These are phyloP conservation scores for Pezicula carpinea DNA, from an alignment of 2,329 filamentous ascomycete species.

Conservation along the genomic window DNA sequence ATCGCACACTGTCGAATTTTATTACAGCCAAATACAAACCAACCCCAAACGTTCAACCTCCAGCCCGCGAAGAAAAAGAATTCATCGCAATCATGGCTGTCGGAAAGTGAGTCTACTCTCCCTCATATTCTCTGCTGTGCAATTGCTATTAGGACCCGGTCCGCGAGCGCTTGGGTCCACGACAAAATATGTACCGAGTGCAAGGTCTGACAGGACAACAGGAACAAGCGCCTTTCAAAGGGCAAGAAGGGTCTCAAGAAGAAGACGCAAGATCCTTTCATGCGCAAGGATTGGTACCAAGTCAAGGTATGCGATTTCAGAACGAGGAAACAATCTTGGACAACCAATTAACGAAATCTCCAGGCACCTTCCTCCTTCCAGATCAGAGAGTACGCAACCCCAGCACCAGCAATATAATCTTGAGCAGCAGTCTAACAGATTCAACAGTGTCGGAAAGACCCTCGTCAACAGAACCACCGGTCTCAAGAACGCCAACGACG, in stretches of 20 bases:
- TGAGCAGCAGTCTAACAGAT: constrained; percentile 30
- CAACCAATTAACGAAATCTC: constrained; percentile 21
- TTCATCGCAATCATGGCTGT: constrained; percentile 72
- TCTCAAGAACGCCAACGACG: constrained; percentile 99
- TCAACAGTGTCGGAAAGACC: constrained; percentile 91
- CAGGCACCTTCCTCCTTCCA: constrained; percentile 94
- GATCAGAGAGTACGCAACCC: constrained; percentile 73
- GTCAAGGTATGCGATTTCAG: constrained; percentile 66
- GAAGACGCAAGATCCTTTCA: constrained; percentile 96
- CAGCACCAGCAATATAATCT: constrained; percentile 7
- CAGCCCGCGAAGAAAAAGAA: constrained; percentile 24
- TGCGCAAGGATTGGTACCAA: constrained; percentile 98
- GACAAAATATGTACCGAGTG: too few species aligned
- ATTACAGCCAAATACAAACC: too few species aligned
- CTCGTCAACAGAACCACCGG: constrained; percentile 98
- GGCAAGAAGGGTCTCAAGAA: constrained; percentile 99
- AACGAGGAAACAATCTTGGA: background rate
- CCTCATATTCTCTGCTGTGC: constrained; percentile 3
- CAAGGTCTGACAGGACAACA: constrained; percentile 34
- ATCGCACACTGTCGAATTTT: too few species aligned
- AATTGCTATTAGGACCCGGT: background rate
- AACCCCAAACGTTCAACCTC: too few species aligned
- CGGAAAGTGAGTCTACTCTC: constrained; percentile 59
- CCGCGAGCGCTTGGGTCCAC: too few species aligned
- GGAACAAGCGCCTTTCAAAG: constrained; percentile 99